Evolutionary conservation across 768 basidiomycete species (phyloP).

Genomic region (Tulasnella sp.): DNA sequence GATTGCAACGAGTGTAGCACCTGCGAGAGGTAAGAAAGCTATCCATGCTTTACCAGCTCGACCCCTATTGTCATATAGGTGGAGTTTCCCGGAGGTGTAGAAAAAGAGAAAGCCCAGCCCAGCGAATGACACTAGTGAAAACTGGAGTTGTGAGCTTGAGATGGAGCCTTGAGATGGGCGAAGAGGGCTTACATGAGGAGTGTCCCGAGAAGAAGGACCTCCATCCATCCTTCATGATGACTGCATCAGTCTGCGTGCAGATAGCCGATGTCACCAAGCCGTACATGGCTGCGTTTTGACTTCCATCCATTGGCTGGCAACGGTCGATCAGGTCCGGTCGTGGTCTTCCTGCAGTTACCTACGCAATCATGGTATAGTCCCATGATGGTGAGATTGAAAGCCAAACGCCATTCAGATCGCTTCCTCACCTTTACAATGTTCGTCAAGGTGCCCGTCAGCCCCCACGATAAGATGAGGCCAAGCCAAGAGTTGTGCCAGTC

Average conservation of each 20-base stretch:
- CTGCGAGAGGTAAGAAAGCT: constrained; percentile 61
- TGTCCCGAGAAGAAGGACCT: constrained; percentile 90
- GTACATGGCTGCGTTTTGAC: constrained; percentile 50
- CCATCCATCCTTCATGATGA: constrained; percentile 68
- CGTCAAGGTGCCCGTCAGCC: constrained; percentile 70
- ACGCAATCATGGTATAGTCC: constrained; percentile 2
- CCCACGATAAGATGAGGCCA: constrained; percentile 50
- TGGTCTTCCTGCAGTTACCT: constrained; percentile 64
- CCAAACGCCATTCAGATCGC: background rate
- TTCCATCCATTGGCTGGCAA: constrained; percentile 56
- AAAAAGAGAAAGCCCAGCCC: constrained; percentile 82
- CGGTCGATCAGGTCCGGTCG: constrained; percentile 66
- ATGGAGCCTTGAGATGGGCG: background rate
- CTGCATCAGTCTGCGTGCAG: constrained; percentile 58
- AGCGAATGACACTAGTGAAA: constrained; percentile 68
- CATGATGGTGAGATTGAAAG: background rate
- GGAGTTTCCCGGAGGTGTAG: constrained; percentile 86
- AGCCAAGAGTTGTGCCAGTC: constrained; percentile 55
- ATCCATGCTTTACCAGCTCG: constrained; percentile 79
- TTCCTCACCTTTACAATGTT: constrained; percentile 74
- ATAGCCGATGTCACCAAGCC: constrained; percentile 64
- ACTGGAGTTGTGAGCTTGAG: no score
- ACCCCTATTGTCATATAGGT: constrained; percentile 74
- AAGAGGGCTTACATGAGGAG: constrained; percentile 62
- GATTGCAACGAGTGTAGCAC: constrained; percentile 64